A percentile compares a stretch with the other conserved stretches of the same genome.
phyloP scores from a whole-genome alignment of 148 eudicot genomes.

The Nepenthes gracilis region DNA sequence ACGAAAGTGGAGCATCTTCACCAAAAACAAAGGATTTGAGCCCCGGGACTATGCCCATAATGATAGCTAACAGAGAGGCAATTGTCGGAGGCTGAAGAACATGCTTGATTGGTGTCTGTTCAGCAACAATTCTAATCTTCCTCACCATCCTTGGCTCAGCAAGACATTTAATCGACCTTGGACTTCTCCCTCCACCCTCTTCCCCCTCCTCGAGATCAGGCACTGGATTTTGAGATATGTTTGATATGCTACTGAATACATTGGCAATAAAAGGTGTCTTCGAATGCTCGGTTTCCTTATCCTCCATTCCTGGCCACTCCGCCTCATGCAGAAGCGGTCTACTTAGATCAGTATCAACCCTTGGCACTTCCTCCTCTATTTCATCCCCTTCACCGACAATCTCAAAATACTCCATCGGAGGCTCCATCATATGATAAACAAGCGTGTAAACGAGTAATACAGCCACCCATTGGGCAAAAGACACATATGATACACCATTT shows the following conservation, averaged over 20 bases:
- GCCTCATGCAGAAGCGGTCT: slow-evolving; percentile 81
- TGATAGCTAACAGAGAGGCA: slow-evolving; percentile 58
- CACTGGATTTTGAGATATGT: slow-evolving; percentile 27
- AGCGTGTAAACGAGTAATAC: slow-evolving; percentile 59
- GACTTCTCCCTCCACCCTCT: slow-evolving; percentile 31
- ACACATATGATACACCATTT: slow-evolving; percentile 53
- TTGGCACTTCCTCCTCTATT: slow-evolving; percentile 18
- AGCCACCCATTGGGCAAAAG: slow-evolving; percentile 65
- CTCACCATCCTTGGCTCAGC: slow-evolving; percentile 68
- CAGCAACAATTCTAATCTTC: slow-evolving; percentile 60
- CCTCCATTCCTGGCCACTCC: slow-evolving; percentile 95
- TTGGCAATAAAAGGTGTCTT: slow-evolving; percentile 71
- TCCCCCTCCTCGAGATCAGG: slow-evolving; percentile 33
- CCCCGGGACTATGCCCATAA: slow-evolving; percentile 63
- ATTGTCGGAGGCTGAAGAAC: slow-evolving; percentile 75
- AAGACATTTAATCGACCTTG: slow-evolving; percentile 43
- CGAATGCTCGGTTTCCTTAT: slow-evolving; percentile 62
- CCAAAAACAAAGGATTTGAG: slow-evolving; percentile 49
- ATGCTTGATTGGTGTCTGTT: slow-evolving; percentile 55
- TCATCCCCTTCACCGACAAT: slow-evolving; percentile 35
- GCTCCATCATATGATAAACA: slow-evolving; percentile 86
- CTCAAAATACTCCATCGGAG: slow-evolving; percentile 47
- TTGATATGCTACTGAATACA: slow-evolving; percentile 33
- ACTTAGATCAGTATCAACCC: slow-evolving; percentile 30
- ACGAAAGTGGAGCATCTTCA: slow-evolving; percentile 42